Evolutionary conservation across 305 asterid genomes (phyloP).

Genomic region (Solanum chacoense): DNA sequence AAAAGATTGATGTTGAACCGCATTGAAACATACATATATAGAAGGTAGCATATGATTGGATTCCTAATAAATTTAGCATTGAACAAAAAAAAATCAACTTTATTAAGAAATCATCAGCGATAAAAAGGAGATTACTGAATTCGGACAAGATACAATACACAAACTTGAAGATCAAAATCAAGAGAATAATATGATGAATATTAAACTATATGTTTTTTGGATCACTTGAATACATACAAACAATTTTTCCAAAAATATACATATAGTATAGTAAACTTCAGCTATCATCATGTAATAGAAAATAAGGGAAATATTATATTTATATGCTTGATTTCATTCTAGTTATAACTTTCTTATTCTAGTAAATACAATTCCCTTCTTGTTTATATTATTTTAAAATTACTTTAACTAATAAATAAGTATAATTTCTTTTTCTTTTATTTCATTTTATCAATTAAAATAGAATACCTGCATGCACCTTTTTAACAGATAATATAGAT

Average conservation of each 20-base stretch:
- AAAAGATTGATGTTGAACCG: background rate
- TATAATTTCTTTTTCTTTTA: no score
- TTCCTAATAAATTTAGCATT: background rate
- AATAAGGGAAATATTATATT: background rate
- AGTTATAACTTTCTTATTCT: background rate
- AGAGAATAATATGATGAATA: background rate
- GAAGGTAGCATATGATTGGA: background rate
- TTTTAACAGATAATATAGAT: no score
- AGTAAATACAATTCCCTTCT: background rate
- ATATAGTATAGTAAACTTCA: background rate
- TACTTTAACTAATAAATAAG: background rate
- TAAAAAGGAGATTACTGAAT: background rate
- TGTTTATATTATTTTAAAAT: background rate
- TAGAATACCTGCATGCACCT: background rate
- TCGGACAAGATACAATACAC: background rate
- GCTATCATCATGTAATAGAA: background rate
- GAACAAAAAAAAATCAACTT: background rate
- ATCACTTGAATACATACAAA: background rate
- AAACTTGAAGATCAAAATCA: background rate
- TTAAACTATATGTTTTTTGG: background rate
- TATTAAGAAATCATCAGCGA: background rate
- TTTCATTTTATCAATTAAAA: no score
- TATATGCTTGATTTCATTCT: background rate
- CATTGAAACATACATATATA: background rate
- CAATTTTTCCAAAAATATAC: background rate